Evolutionary conservation across 164 flowering plant genomes (phyloP).

Genomic region (Piper betle): DNA sequence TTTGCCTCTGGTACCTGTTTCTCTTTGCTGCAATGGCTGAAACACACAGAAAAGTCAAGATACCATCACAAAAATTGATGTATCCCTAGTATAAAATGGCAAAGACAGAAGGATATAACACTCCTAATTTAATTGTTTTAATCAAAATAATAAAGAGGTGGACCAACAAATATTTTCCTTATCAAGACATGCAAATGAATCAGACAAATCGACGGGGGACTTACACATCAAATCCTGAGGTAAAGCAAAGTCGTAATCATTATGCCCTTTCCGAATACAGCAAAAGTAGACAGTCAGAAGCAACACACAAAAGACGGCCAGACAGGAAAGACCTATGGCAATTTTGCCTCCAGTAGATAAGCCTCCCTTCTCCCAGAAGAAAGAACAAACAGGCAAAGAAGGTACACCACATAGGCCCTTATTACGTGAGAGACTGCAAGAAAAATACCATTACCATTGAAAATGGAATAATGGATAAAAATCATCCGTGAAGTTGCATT

Average conservation of each 20-base stretch:
- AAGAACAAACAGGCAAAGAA: constrained; percentile 67
- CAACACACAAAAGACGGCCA: constrained; percentile 32
- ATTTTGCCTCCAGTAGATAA: constrained; percentile 75
- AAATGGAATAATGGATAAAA: not conserved
- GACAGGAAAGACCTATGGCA: constrained; percentile 52
- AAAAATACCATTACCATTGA: constrained; percentile 1
- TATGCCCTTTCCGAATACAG: constrained; percentile 51
- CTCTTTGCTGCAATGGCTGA: constrained; percentile 93
- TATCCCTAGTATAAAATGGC: no score
- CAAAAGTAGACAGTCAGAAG: constrained; percentile 35
- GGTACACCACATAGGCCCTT: constrained; percentile 92
- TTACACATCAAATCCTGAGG: constrained; percentile 91
- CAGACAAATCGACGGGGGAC: constrained; percentile 8
- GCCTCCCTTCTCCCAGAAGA: constrained; percentile 64
- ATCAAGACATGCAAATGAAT: not conserved
- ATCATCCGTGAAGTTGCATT: not conserved
- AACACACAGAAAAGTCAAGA: no score
- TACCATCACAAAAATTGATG: no score
- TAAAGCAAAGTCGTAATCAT: constrained; percentile 86
- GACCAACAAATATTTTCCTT: not conserved
- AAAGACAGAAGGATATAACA: no score
- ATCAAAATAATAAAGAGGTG: no score
- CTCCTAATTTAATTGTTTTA: no score
- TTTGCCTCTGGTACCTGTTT: constrained; percentile 84
- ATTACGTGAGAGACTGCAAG: constrained; percentile 66